Percentiles rank a stretch among this genome's conserved stretches.
phyloP scores from a whole-genome alignment of 192 early-diverging fungal species.

The Umbelopsis isabellina region DNA sequence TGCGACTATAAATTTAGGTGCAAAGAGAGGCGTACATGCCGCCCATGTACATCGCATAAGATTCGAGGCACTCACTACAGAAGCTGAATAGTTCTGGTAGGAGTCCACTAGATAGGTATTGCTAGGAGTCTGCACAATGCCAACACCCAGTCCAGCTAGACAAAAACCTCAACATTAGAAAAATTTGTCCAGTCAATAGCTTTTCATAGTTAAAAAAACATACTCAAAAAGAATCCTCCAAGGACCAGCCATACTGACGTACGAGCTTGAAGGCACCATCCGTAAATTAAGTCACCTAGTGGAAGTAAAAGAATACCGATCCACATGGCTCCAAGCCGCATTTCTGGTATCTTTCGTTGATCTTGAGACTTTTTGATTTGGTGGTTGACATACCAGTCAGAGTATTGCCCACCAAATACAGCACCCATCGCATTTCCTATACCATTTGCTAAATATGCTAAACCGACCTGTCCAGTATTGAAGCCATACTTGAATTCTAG shows the following conservation, averaged over 20 bases:
- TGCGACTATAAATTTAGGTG: conserved; percentile 21
- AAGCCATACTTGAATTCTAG: conserved; percentile 24
- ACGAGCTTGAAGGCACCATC: conserved; percentile 31
- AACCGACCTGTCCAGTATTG: conserved; percentile 27
- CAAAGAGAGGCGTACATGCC: conserved; percentile 34
- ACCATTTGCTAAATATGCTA: conserved; percentile 38
- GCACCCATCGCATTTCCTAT: conserved; percentile 37
- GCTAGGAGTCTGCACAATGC: conserved; percentile 38
- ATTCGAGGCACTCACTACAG: conserved; percentile 35
- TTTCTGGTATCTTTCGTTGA: conserved; percentile 22
- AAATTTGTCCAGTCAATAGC: background rate
- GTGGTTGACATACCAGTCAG: conserved; percentile 20
- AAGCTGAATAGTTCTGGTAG: conserved; percentile 29
- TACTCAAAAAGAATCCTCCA: conserved; percentile 37
- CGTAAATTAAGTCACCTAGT: conserved; percentile 36
- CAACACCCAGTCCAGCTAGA: conserved; percentile 40
- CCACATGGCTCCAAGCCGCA: conserved; percentile 34
- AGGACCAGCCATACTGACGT: conserved; percentile 23
- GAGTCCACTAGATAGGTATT: conserved; percentile 42
- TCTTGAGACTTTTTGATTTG: background rate
- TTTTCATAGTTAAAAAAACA: background rate
- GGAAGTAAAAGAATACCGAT: conserved; percentile 32
- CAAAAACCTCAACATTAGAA: background rate
- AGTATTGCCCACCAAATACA: conserved; percentile 28
- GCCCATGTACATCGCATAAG: conserved; percentile 37